A percentile compares a stretch with the other conserved stretches of the same genome.
Evolutionary conservation across 805 yeast species (phyloP).

Genomic region (Ogataea allantospora): DNA sequence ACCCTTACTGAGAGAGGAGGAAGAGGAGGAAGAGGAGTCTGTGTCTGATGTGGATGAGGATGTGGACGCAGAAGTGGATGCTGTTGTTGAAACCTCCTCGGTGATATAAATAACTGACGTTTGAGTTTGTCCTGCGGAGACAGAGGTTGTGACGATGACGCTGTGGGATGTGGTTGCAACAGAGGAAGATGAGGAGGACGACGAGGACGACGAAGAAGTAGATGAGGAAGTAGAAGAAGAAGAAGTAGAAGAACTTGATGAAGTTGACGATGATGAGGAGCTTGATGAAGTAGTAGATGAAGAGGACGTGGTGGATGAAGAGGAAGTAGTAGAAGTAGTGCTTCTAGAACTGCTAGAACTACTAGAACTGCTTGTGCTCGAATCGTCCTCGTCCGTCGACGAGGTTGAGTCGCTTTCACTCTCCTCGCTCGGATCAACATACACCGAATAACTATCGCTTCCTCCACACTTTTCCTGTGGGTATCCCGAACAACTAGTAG

Average conservation of each 20-base stretch:
- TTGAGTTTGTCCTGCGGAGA: conserved; percentile 23
- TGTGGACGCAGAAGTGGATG: conserved; percentile 16
- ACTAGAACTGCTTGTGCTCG: background rate
- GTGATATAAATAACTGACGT: conserved; percentile 27
- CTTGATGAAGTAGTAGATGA: conserved; percentile 17
- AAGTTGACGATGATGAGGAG: conserved; percentile 14
- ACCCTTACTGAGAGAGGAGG: conserved; percentile 29
- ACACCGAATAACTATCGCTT: conserved; percentile 47
- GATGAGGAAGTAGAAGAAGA: conserved; percentile 22
- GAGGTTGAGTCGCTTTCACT: conserved; percentile 3
- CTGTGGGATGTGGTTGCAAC: conserved; percentile 8
- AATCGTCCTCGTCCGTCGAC: background rate
- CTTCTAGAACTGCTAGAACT: conserved; percentile 4
- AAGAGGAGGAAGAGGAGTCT: conserved; percentile 8
- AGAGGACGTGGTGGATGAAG: conserved; percentile 19
- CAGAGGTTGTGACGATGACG: conserved; percentile 18
- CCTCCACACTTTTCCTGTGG: conserved; percentile 63
- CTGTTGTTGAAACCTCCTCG: conserved; percentile 21
- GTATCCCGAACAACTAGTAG: conserved; percentile 56
- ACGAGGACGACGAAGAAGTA: conserved; percentile 18
- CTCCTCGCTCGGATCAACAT: conserved; percentile 29
- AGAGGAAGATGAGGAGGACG: conserved; percentile 11
- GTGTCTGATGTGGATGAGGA: conserved; percentile 15
- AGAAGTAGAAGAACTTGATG: conserved; percentile 13
- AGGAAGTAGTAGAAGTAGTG: conserved; percentile 18